Base-by-base conservation (phyloP, 768 basidiomycete genomes). In the Termitomyces sp. region DNA sequence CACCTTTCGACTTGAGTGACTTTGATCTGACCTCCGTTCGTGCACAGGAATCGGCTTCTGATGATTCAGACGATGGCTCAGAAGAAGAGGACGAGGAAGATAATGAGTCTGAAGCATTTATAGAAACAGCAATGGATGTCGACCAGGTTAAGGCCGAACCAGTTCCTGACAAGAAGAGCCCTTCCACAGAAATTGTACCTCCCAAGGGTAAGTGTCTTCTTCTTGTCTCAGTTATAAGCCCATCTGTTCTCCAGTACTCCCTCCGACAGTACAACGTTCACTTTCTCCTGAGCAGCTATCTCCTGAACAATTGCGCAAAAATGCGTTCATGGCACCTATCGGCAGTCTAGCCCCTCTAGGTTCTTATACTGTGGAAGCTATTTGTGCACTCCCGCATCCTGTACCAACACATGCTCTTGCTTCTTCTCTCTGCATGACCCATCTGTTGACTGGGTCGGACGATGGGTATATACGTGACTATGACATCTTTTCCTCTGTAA, bases 391-490 rank as follows among this genome's bases (percentile, higher is more conserved):
- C 59, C 92, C 96, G 1, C 91, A 96, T 65, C 94, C 94, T 4
- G 86, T 85, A 4, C 87, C 94, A 4, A 94, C 92, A 0, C 92
- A 97, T 73, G 82, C 91, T n/a, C 84, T 98, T 13, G 91, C 94
- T 11, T 81, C 90, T 4, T 94, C 94, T 0, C 74, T 84, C 32
- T 96, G 95, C 74, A 86, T 96, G 84, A 86, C 91, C 20, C 92
- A 95, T 70, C 78, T 97, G 22, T 73, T 96, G 36, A 96, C 96
- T 15, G 95, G 95, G 39, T 92, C 91, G 13, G 91, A 96, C 66
- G 95, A 98, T 71, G 96, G 95, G 9, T 95, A 93, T 66, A 90
- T 98, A 48, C 86, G 95, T 40, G 84, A 92, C 76, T 98, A 96
- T 75, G 94, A 98, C 72, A 84, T 96, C 52, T 97, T 93, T 74